Percentiles rank a stretch among this genome's conserved stretches.
Evolutionary conservation across 108 stramenopile genomes (phyloP).

Genomic region (Nitzschia inconspicua): DNA sequence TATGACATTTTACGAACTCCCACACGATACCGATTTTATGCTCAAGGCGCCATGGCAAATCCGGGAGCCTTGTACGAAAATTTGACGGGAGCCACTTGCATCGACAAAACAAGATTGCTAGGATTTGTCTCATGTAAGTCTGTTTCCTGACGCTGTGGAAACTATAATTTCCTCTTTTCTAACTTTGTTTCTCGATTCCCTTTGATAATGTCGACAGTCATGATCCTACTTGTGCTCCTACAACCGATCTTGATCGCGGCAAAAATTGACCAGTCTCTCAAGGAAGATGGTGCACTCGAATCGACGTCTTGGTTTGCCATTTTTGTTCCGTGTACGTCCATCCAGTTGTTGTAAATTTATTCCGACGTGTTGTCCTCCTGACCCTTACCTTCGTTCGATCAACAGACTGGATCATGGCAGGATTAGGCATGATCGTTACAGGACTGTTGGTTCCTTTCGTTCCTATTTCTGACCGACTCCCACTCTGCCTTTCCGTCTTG

Average conservation of each 20-base stretch:
- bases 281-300: slow-evolving; percentile 41
- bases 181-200: slow-evolving; percentile 20
- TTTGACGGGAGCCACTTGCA: slow-evolving; percentile 41
- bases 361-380: no score
- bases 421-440: slow-evolving; percentile 21
- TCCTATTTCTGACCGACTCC: slow-evolving; percentile 20
- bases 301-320: slow-evolving; percentile 53
- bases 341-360: no score
- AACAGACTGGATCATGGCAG: slow-evolving; percentile 57
- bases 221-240: slow-evolving; percentile 42
- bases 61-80: slow-evolving; percentile 62
- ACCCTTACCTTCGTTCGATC: no score
- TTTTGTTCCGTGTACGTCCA: slow-evolving; percentile 58
- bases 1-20: slow-evolving; percentile 39
- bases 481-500: slow-evolving; percentile 16
- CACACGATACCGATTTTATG: slow-evolving; percentile 36
- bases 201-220: no score
- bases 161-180: no score
- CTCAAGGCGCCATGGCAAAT: slow-evolving; percentile 42
- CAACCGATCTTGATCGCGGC: slow-evolving; percentile 76
- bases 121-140: slow-evolving; percentile 32
- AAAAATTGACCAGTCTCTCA: slow-evolving; percentile 68
- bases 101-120: slow-evolving; percentile 61
- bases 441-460: slow-evolving; percentile 1
- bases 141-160: no score